These are phyloP conservation scores for Exophiala calicioides DNA, from an alignment of 2,329 filamentous ascomycete genomes.

Conservation along the genomic window DNA sequence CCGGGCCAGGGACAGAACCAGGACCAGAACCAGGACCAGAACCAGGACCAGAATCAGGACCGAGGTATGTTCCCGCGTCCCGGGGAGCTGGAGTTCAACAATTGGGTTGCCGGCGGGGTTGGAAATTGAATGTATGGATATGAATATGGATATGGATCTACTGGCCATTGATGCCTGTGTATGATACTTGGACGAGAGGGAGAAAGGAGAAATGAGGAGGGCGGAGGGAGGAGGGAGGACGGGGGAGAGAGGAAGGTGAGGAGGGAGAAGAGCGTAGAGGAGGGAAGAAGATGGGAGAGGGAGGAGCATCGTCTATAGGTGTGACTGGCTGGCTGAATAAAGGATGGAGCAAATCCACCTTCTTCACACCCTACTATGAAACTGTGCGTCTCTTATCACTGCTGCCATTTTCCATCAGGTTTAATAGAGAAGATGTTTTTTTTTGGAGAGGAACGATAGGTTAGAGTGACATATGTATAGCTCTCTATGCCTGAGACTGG, in stretches of 20 bases:
- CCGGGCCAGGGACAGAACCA: conserved; percentile 35
- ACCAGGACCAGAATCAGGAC: conserved; percentile 29
- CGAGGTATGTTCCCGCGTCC: conserved; percentile 62
- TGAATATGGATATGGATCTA: neutral
- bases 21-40: conserved; percentile 39
- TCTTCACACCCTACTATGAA: too few relatives aligned
- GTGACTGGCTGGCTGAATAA: too few relatives aligned
- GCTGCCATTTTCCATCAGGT: too few relatives aligned
- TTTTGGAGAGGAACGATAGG: too few relatives aligned
- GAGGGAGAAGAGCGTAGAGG: neutral
- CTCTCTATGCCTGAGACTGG: too few relatives aligned
- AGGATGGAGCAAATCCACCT: too few relatives aligned
- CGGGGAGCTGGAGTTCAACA: conserved; percentile 66
- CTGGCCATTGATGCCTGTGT: too few relatives aligned
- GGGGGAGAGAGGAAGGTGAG: neutral
- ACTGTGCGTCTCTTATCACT: too few relatives aligned
- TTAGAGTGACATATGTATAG: too few relatives aligned
- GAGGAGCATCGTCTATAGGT: too few relatives aligned
- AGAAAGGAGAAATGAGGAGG: neutral
- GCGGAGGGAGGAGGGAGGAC: neutral
- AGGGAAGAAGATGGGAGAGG: neutral
- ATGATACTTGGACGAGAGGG: neutral
- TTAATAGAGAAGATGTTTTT: too few relatives aligned
- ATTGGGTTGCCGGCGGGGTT: conserved; percentile 69
- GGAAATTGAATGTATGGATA: conserved; percentile 45